Evolutionary conservation across 345 rosid species (phyloP), one percentile per base, ranked within the genome.

Genomic region (Citrus unshiu): DNA sequence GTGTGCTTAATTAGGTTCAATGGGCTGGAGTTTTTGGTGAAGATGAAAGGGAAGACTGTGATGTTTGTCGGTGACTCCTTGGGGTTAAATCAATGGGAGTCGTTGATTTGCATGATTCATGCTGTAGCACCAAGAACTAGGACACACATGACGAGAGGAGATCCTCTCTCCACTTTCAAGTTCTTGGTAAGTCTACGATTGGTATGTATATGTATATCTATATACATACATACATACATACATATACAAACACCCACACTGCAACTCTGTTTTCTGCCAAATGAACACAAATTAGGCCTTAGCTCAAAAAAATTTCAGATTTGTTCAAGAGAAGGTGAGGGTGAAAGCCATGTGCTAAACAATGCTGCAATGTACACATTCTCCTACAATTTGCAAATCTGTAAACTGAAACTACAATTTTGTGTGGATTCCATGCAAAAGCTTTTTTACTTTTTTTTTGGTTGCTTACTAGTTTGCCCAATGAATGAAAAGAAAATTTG

Each of bases 41-140:
- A 84, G 72, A 89, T 93, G 98, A 87, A 83, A 70, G 92, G 93
- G 83, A 93, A 87, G 87, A 88, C 83, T 0, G 80, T 96, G 81
- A 91, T 94, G 97, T 94, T 94, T 78, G 99, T 94, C 51, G 99
- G 99, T 69, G 99, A 94, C 79, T 96, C 99, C 1, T 78, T 96
- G 51, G 95, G 98, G 5, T 84, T 91, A 79, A 93, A 95, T 75
- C 99, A 95, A 81, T 95, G 94, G 95, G 93, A 95, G 86, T 94
- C 99, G 37, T 83, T 96, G 89, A 86, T 89, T 65, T 96, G 99
- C 71, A 79, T 96, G 97, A 87, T 93, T 65, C 40, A 84, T 66
- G 82, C 95, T 37, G 76, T 91, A 4, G 85, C 87, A 72, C 95
- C 98, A 63, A 60, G 35, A 27, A 78, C 92, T 16, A 35, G 63